Base-by-base conservation (phyloP, 2,329 filamentous ascomycete species). In the Phialocephala subalpina region DNA sequence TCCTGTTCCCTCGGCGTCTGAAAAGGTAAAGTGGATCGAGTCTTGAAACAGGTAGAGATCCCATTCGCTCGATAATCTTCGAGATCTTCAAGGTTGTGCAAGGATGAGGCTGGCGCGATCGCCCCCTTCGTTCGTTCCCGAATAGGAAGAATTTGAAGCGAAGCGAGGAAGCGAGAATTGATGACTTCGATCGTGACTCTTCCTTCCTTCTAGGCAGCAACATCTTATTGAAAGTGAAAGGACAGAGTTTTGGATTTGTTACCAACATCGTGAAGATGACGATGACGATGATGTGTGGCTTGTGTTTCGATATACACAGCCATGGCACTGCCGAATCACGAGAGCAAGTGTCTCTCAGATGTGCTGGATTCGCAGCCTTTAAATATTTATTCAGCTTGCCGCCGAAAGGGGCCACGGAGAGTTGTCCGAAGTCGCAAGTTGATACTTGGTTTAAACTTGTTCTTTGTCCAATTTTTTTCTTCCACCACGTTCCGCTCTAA, bases 41-140 rank as follows among this genome's bases (percentile, higher is more conserved):
- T 22, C 22, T 4, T 22, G 9, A 25, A 27, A 49, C 4, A 33
- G 29, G 29, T 33, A 33, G 29, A 33, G 29, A 49, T 29, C 22
- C 49, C 25, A 53, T 53, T 53, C 27, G 49, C 25, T 53, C 49
- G 49, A 53, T 8, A 53, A 53, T 53, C 49, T 53, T 49, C 45
- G 45, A 49, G 45, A 49, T 49, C 45, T 49, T 3, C 45, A 22
- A 20, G 9, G n/a, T n/a, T 11, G n/a, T 22, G 20, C 45, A 49
- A n/a, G 45, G 45, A 12, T 49, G 6, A 12, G 11, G 45, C 45
- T 22, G 5, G 1, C 40, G 40, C 14, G 40, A 42, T 42, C 40
- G 7, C 40, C 40, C 16, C 40, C 40, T n/a, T n/a, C 40, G 7
- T n/a, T 18, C 4, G 12, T 42, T 14, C 38, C 38, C 12, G 38